phyloP scores from a whole-genome alignment of 2,329 filamentous ascomycete genomes.

The Graphiopsis chlorocephala region DNA sequence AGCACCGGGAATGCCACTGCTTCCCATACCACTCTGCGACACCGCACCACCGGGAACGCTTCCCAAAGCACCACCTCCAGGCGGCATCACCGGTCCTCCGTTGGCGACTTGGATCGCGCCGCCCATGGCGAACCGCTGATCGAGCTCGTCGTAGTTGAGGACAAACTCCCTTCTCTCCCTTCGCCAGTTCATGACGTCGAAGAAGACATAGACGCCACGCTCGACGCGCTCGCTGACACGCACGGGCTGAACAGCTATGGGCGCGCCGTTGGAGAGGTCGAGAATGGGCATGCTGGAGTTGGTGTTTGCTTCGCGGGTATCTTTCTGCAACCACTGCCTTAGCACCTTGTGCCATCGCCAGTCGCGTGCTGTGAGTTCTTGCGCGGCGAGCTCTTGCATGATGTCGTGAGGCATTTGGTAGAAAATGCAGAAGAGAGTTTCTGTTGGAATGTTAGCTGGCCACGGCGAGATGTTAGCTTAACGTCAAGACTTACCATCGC shows the following conservation, averaged over 20 bases:
- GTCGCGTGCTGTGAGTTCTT: slow-evolving; percentile 55
- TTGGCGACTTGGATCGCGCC: slow-evolving; percentile 11
- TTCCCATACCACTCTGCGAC: slow-evolving; percentile 10
- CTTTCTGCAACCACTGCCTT: slow-evolving; percentile 56
- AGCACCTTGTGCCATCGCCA: slow-evolving; percentile 56
- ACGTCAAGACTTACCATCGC: slow-evolving; percentile 29
- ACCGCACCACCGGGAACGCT: slow-evolving; percentile 9
- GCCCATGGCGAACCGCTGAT: slow-evolving; percentile 32
- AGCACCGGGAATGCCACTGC: slow-evolving; percentile 13
- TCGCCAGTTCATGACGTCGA: slow-evolving; percentile 53
- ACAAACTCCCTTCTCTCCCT: slow-evolving; percentile 52
- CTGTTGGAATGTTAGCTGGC: slow-evolving; percentile 42
- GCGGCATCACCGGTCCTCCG: slow-evolving; percentile 10
- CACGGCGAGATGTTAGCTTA: neutral
- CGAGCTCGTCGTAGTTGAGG: slow-evolving; percentile 52
- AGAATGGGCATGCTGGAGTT: slow-evolving; percentile 29
- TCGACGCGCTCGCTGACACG: slow-evolving; percentile 48
- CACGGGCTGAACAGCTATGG: slow-evolving; percentile 36
- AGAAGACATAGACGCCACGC: slow-evolving; percentile 55
- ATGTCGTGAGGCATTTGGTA: slow-evolving; percentile 65
- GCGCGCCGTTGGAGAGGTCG: slow-evolving; percentile 28
- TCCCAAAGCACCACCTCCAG: slow-evolving; percentile 7
- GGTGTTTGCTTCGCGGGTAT: slow-evolving; percentile 38
- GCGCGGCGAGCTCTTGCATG: slow-evolving; percentile 63
- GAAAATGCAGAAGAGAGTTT: slow-evolving; percentile 69